phyloP scores from a whole-genome alignment of 768 basidiomycete species.

The Cystofilobasidium ferigula region DNA sequence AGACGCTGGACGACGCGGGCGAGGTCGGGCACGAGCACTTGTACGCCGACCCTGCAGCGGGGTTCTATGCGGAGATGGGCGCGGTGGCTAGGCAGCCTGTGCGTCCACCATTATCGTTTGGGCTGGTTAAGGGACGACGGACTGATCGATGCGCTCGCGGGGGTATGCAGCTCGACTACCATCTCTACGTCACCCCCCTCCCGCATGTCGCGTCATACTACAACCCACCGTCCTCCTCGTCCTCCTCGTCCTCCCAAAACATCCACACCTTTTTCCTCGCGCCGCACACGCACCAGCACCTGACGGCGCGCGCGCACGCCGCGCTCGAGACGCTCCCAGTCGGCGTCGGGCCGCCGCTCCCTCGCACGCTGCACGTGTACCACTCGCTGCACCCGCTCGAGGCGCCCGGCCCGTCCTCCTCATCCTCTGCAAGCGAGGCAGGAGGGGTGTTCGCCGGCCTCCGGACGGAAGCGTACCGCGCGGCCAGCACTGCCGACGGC shows the following conservation, averaged over 20 bases:
- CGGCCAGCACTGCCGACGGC: slow-evolving; percentile 65
- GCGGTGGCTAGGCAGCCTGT: slow-evolving; percentile 15
- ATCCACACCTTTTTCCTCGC: slow-evolving; percentile 63
- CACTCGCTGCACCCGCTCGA: slow-evolving; percentile 77
- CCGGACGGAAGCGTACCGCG: slow-evolving; percentile 74
- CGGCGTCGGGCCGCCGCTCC: slow-evolving; percentile 37
- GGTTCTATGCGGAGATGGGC: slow-evolving; percentile 8
- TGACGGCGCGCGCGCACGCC: slow-evolving; percentile 47
- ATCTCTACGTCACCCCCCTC: slow-evolving; percentile 67
- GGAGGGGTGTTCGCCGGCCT: slow-evolving; percentile 54
- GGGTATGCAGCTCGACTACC: slow-evolving; percentile 55
- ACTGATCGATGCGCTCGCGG: not conserved
- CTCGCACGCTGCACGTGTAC: slow-evolving; percentile 81
- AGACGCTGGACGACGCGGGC: not conserved
- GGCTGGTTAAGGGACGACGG: too few species aligned
- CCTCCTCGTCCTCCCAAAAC: slow-evolving; percentile 38
- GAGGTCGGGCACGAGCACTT: too few species aligned
- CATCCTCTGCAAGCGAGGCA: slow-evolving; percentile 45
- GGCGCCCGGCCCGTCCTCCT: slow-evolving; percentile 12
- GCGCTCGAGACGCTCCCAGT: slow-evolving; percentile 37
- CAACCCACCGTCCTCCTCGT: not conserved
- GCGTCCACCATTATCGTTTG: not conserved
- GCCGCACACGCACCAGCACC: slow-evolving; percentile 56
- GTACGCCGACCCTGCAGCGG: not conserved
- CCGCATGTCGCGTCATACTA: slow-evolving; percentile 44